Evolutionary conservation across 169 alveolate species (phyloP).

Genomic region (Cryptosporidium baileyi): DNA sequence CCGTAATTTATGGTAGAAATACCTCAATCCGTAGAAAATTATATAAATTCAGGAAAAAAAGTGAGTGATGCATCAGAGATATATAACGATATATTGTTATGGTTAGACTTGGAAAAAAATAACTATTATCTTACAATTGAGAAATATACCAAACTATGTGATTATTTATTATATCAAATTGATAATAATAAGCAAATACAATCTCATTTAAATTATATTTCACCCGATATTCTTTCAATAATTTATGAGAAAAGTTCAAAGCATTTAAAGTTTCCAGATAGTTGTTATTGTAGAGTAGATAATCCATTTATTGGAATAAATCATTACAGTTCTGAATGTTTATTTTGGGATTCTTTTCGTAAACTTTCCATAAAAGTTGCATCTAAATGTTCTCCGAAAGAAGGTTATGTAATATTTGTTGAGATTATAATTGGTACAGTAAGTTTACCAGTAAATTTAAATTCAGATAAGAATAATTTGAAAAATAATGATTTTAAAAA

Average conservation of each 20-base stretch:
- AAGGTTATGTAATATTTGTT: slow-evolving; percentile 47
- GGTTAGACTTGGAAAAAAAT: slow-evolving; percentile 15
- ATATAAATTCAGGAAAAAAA: neutral
- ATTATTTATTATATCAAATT: neutral
- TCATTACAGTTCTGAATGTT: neutral
- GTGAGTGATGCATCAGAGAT: neutral
- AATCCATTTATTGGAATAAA: slow-evolving; percentile 1
- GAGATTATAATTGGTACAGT: slow-evolving; percentile 34
- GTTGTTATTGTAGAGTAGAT: neutral
- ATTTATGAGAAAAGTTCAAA: slow-evolving; percentile 42
- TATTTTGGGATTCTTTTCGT: slow-evolving; percentile 6
- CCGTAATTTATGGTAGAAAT: neutral
- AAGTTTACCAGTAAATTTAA: slow-evolving; percentile 20
- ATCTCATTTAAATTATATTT: neutral
- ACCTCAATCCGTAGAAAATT: slow-evolving; percentile 15
- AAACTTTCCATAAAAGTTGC: slow-evolving; percentile 22
- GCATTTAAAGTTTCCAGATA: slow-evolving; percentile 12
- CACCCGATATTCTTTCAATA: slow-evolving; percentile 44
- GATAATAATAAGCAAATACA: neutral
- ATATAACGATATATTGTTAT: neutral
- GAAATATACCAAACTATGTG: slow-evolving; percentile 8
- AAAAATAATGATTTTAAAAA: neutral
- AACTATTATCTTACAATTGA: slow-evolving; percentile 3
- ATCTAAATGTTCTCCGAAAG: slow-evolving; percentile 50
- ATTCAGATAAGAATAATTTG: slow-evolving; percentile 2